Evolutionary conservation across 306 rosid genomes (phyloP), one percentile per base, ranked within the genome.

Genomic region (Citrullus mucosospermus): DNA sequence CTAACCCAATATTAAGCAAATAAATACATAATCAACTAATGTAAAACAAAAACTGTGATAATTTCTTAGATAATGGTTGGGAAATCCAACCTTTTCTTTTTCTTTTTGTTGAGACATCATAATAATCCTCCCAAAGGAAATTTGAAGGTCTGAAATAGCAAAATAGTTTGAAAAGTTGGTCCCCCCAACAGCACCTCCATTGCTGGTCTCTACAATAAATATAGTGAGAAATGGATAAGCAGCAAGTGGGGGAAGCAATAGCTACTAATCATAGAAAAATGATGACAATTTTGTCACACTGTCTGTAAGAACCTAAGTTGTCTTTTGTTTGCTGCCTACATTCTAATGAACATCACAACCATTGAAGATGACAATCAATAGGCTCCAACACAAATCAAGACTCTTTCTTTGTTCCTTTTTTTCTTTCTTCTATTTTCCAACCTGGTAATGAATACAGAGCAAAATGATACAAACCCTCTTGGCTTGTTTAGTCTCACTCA

Each of bases 211-310:
- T 74, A 48, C 63, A 51, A 51, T 74, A 51, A 74, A 74, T 74
- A 61, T 74, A 51, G 78, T 17, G 46, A 32, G 61, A 74, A 72
- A 53, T 53, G 46, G 63, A 53, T 51, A 51, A 53, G 9, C 62
- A 74, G 62, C 78, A 74, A 74, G 78, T 74, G 82, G 86, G 85
- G 81, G 87, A 68, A 87, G 81, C 76, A 85, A 89, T 56, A 82
- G 92, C 86, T 71, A 89, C 89, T 88, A 84, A 89, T 91, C 98
- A 93, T 90, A 82, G 77, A 69, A 85, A 79, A 86, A 86, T 83
- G 90, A 93, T 88, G 85, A 76, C 84, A 83, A 53, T 79, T 79
- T 91, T 89, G 94, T 88, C 92, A 76, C 85, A 82, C 80, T 83
- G 81, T 78, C 48, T 87, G 89, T 82, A 83, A 48, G 68, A 80